Conservation (phyloP, 139 green algal species). For the Closterium sp. region DNA sequence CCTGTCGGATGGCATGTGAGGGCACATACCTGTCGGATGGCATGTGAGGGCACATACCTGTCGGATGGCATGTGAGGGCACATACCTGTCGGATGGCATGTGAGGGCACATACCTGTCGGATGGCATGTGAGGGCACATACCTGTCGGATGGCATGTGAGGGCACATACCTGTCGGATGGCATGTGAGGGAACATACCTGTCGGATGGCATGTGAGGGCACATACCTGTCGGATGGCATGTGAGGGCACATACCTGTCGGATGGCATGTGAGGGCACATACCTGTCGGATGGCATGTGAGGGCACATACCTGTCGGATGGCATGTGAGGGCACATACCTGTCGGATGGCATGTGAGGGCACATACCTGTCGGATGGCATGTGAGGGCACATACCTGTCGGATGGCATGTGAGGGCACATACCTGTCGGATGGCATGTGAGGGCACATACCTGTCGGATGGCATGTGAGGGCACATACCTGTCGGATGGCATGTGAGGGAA, state of each 20-base stretch:
- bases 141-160: slow-evolving; percentile 13
- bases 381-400: slow-evolving; percentile 23
- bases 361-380: slow-evolving; percentile 21
- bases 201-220: neutral
- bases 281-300: slow-evolving; percentile 12
- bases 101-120: slow-evolving; percentile 21
- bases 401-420: slow-evolving; percentile 13
- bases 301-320: slow-evolving; percentile 5
- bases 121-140: slow-evolving; percentile 15
- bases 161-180: slow-evolving; percentile 29
- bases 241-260: slow-evolving; percentile 24
- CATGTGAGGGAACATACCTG: neutral
- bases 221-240: slow-evolving; percentile 17
- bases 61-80: slow-evolving; percentile 12
- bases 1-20: slow-evolving; percentile 9
- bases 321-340: slow-evolving; percentile 14
- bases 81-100: neutral
- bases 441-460: slow-evolving; percentile 26
- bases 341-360: slow-evolving; percentile 11
- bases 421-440: neutral
- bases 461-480: slow-evolving; percentile 18
- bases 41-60: slow-evolving; percentile 18
- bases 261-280: slow-evolving; percentile 17
- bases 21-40: slow-evolving; percentile 30
- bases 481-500: slow-evolving; percentile 12